phyloP scores from a whole-genome alignment of 179 eudicot species.

The Sideroxylon spinosum region DNA sequence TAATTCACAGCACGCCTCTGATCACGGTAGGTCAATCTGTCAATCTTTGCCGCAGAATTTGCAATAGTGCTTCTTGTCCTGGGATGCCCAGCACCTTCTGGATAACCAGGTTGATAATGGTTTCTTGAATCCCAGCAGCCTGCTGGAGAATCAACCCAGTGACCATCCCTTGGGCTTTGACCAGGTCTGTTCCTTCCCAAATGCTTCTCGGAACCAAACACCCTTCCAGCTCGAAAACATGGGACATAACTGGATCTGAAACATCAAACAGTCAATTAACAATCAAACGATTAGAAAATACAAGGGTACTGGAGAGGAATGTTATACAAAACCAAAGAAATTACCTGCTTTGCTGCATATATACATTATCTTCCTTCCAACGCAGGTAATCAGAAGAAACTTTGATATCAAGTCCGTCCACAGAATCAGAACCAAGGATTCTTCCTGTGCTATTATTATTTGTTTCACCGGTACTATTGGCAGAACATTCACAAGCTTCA shows the following conservation, averaged over 20 bases:
- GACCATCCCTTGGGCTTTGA: slow-evolving; percentile 26
- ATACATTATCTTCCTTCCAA: slow-evolving; percentile 22
- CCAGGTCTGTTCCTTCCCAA: slow-evolving; percentile 29
- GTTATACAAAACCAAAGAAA: background rate
- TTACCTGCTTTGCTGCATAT: slow-evolving; percentile 40
- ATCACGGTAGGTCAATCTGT: slow-evolving; percentile 25
- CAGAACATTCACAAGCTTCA: slow-evolving; percentile 16
- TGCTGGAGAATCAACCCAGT: slow-evolving; percentile 19
- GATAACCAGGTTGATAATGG: slow-evolving; percentile 16
- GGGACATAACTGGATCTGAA: slow-evolving; percentile 29
- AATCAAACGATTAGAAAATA: background rate
- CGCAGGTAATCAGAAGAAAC: slow-evolving; percentile 22
- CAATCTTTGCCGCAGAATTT: slow-evolving; percentile 32
- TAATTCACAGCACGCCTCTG: slow-evolving; percentile 29
- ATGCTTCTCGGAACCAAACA: slow-evolving; percentile 29
- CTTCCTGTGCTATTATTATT: slow-evolving; percentile 13
- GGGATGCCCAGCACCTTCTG: slow-evolving; percentile 22
- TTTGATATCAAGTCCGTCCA: slow-evolving; percentile 17
- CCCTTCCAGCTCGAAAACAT: slow-evolving; percentile 33
- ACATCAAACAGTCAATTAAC: background rate
- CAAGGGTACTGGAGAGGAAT: background rate
- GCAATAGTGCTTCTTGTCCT: slow-evolving; percentile 29
- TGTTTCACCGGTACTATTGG: slow-evolving; percentile 10
- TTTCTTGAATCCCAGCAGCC: slow-evolving; percentile 26
- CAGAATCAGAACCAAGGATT: slow-evolving; percentile 10